Evolutionary conservation across 192 early-diverging fungal species (phyloP).

Genomic region (Phycomyces nitens): DNA sequence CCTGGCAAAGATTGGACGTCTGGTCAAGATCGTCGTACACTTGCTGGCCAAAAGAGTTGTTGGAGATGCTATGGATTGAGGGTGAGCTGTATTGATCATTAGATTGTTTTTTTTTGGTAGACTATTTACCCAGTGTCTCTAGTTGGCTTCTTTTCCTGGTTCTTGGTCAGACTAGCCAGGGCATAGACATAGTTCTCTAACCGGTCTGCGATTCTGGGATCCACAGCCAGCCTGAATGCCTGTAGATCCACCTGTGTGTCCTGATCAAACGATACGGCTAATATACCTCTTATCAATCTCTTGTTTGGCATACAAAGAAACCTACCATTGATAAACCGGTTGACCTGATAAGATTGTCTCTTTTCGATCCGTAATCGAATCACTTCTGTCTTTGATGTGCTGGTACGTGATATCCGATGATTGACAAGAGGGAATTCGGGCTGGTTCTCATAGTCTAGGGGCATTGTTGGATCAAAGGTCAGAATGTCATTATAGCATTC

Average conservation of each 20-base stretch:
- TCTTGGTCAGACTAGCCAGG: constrained; percentile 19
- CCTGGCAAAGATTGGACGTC: neutral
- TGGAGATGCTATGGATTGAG: neutral
- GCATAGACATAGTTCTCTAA: constrained; percentile 41
- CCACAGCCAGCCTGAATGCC: constrained; percentile 45
- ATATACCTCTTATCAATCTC: neutral
- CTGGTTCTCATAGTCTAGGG: neutral
- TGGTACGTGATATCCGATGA: neutral
- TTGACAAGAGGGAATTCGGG: constrained; percentile 5
- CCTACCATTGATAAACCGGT: constrained; percentile 12
- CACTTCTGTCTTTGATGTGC: neutral
- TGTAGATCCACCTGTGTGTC: constrained; percentile 45
- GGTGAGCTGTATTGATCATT: too few species aligned
- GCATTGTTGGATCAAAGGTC: constrained; percentile 6
- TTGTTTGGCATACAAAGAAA: too few species aligned
- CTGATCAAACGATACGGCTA: constrained; percentile 13
- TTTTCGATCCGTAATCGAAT: constrained; percentile 25
- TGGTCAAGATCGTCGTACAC: neutral
- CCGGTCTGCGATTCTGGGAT: constrained; percentile 41
- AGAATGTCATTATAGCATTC: constrained; percentile 7
- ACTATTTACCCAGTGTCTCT: neutral
- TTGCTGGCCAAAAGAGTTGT: neutral
- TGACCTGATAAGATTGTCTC: constrained; percentile 13
- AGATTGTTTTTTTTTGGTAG: too few species aligned
- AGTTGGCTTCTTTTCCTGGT: neutral